Evolutionary conservation across 352 stramenopile species (phyloP), one percentile per base, ranked within the genome.

Genomic region (Pythium grandisporangium): DNA sequence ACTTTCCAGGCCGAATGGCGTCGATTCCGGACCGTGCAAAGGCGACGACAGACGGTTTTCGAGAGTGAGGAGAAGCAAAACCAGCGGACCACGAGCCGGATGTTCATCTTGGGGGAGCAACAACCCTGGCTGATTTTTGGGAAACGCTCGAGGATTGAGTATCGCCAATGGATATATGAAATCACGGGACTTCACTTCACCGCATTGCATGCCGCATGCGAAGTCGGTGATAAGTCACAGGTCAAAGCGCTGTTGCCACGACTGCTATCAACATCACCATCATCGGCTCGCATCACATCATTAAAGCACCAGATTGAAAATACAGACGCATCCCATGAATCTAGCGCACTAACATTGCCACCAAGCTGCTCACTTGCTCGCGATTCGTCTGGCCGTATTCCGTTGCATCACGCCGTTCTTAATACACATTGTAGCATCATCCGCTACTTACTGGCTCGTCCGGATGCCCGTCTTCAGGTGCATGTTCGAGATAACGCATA

Each of bases 341-440:
- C n/a, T n/a, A 20, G 12, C 4, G 34, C 78, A 29, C 35, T 78
- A 1, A 6, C 4, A 12, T n/a, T 12, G 11, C 4, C n/a, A 25
- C 6, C 14, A 19, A 6, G 5, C 12, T 73, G 57, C 38, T 36
- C 53, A 3, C 30, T 86, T 0, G 48, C 55, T 13, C 48, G 56
- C 24, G 67, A 83, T 22, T 27, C 38, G 0, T 61, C 54, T n/a
- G 70, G 68, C 2, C 62, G 74, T 0, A 55, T 66, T 34, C 47
- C 63, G 25, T 36, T 87, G 25, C 70, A 87, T 22, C 68, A 84
- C 10, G 68, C 70, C 14, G 61, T 68, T 2, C 47, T 84, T 16
- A 51, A 33, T 4, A 63, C 76, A 13, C 54, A 66, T 8, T 51
- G 61, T 4, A 45, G 50, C 8, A 43, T 77, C 5, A 42, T 60